phyloP scores from a whole-genome alignment of 768 basidiomycete genomes.

The Termitomyces sp. region DNA sequence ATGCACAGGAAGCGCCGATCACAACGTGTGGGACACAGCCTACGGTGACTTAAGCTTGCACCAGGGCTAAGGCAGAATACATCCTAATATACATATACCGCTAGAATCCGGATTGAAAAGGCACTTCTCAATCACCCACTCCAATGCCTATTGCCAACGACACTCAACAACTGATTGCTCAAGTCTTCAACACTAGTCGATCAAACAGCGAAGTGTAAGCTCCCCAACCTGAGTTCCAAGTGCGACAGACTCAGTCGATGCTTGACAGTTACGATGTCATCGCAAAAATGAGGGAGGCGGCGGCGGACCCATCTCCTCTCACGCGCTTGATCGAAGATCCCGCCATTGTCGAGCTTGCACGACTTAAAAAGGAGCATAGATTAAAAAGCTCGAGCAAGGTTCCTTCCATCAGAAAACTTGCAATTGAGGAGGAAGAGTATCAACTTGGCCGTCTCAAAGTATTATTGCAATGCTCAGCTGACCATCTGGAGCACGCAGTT shows the following conservation, averaged over 20 bases:
- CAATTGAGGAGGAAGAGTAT: conserved; percentile 48
- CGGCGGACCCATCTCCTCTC: conserved; percentile 41
- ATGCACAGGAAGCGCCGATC: not conserved
- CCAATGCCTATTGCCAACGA: not conserved
- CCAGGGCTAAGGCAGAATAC: no score
- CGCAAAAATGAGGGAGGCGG: conserved; percentile 38
- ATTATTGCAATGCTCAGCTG: conserved; percentile 45
- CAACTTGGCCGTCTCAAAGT: conserved; percentile 53
- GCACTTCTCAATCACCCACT: not conserved
- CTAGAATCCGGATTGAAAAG: not conserved
- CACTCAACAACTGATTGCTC: not conserved
- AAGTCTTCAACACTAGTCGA: not conserved
- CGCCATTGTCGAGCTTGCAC: conserved; percentile 31
- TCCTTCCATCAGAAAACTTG: conserved; percentile 37
- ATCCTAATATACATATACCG: not conserved
- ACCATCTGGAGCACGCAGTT: conserved; percentile 54
- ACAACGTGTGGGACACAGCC: no score
- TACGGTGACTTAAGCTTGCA: no score
- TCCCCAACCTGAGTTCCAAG: not conserved
- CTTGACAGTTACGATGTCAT: conserved; percentile 25
- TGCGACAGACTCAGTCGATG: not conserved
- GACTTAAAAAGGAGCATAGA: conserved; percentile 25
- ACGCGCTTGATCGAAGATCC: conserved; percentile 43
- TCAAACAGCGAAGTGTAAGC: not conserved
- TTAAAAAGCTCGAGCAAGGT: conserved; percentile 32